Evolutionary conservation across 2,329 filamentous ascomycete species (phyloP).

Genomic region (Fonsecaea erecta): DNA sequence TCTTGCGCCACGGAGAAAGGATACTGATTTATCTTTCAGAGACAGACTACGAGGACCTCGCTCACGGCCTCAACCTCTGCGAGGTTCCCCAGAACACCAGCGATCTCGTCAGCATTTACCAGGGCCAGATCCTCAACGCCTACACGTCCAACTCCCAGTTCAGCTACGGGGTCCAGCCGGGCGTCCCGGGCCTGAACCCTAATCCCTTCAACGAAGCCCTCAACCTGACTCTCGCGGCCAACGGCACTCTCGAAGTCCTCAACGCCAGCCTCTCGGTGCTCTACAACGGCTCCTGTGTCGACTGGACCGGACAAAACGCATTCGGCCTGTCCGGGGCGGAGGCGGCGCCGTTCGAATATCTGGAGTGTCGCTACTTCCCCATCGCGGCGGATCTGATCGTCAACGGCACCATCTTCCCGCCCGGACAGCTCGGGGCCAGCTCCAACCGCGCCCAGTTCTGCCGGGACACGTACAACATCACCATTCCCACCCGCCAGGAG

Average conservation of each 20-base stretch:
- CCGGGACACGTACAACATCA: slow-evolving; percentile 4
- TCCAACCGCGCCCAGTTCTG: slow-evolving; percentile 8
- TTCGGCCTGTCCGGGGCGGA: not conserved
- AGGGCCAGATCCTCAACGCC: slow-evolving; percentile 5
- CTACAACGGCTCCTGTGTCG: slow-evolving; percentile 3
- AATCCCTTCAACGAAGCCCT: not conserved
- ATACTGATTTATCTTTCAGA: slow-evolving; percentile 3
- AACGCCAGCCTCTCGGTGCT: slow-evolving; percentile 2
- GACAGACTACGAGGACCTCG: slow-evolving; percentile 16
- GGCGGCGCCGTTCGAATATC: slow-evolving; percentile 14
- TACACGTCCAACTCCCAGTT: not conserved
- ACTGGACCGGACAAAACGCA: not conserved
- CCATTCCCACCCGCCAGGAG: slow-evolving; percentile 1
- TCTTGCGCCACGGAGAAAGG: not conserved
- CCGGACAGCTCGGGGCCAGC: slow-evolving; percentile 1
- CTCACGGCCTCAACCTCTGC: slow-evolving; percentile 19
- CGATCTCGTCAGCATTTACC: slow-evolving; percentile 1
- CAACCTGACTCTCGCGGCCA: not conserved
- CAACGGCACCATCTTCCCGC: slow-evolving; percentile 19
- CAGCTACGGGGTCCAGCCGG: slow-evolving; percentile 2
- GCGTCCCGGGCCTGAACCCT: not conserved
- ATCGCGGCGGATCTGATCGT: slow-evolving; percentile 10
- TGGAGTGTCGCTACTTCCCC: slow-evolving; percentile 21
- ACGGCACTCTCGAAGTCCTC: slow-evolving; percentile 2
- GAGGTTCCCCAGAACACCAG: slow-evolving; percentile 2